phyloP scores from a whole-genome alignment of 139 green algal species.

The Closterium sp. region DNA sequence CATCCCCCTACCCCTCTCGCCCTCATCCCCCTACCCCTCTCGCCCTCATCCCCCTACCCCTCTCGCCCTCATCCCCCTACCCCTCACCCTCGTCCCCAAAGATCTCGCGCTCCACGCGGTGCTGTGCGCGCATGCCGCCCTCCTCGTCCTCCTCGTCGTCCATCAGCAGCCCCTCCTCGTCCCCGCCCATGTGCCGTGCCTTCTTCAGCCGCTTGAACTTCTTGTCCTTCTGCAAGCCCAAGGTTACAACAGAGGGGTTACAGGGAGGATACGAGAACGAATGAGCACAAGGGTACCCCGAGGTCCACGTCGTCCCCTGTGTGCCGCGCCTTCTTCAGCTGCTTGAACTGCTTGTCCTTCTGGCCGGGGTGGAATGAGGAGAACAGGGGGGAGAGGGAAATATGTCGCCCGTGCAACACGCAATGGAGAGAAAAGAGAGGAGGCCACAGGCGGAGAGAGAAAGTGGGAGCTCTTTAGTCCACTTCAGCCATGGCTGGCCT shows the following conservation, averaged over 20 bases:
- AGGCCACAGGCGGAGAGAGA: too few relatives aligned
- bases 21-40: neutral
- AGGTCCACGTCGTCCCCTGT: neutral
- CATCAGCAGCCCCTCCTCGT: neutral
- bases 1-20: neutral
- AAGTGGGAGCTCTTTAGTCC: too few relatives aligned
- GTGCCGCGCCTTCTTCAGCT: neutral
- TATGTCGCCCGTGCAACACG: too few relatives aligned
- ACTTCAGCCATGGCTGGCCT: too few relatives aligned
- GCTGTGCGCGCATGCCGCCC: neutral
- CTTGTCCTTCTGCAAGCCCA: constrained; percentile 18
- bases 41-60: neutral
- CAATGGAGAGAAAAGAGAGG: too few relatives aligned
- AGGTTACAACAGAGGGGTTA: too few relatives aligned
- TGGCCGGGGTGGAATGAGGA: neutral
- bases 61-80: neutral
- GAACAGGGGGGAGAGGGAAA: too few relatives aligned
- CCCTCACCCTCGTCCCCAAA: neutral
- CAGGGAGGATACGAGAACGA: too few relatives aligned
- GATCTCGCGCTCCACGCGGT: neutral
- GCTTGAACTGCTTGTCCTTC: neutral
- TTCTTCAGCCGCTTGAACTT: constrained; percentile 1
- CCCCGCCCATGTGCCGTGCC: neutral
- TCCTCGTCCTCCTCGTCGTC: neutral
- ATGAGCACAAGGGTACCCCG: neutral